Conservation (phyloP, 2,329 filamentous ascomycete genomes). For the Clarireedia paspali region DNA sequence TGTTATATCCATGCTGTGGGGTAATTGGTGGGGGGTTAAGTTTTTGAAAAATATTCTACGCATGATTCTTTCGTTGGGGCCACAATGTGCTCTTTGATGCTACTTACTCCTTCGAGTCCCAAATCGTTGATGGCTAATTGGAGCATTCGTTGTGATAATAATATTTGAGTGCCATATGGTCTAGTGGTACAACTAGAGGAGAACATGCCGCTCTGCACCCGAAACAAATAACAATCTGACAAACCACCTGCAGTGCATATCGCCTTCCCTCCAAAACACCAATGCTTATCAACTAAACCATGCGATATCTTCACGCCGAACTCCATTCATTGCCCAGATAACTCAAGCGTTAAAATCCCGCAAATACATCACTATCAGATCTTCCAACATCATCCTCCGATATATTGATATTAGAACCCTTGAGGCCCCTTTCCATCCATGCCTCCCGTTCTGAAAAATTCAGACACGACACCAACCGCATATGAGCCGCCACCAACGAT, state of each 20-base stretch:
- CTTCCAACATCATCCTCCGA: background rate
- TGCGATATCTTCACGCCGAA: background rate
- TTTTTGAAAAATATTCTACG: too few relatives aligned
- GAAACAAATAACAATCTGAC: background rate
- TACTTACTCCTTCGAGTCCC: too few relatives aligned
- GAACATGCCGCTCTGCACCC: background rate
- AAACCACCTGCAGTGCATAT: conserved; percentile 1
- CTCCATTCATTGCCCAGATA: background rate
- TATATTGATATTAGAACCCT: conserved; percentile 18
- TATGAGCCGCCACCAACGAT: conserved; percentile 51
- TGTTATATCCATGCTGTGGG: too few relatives aligned
- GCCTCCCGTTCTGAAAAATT: conserved; percentile 47
- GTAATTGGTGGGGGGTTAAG: too few relatives aligned
- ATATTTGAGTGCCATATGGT: conserved; percentile 2
- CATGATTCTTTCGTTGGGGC: too few relatives aligned
- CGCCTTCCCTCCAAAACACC: background rate
- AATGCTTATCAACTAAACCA: conserved; percentile 2
- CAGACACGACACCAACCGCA: conserved; percentile 48
- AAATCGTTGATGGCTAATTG: too few relatives aligned
- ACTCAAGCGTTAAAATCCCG: background rate
- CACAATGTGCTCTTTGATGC: too few relatives aligned
- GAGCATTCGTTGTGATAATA: too few relatives aligned
- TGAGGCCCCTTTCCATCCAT: conserved; percentile 32
- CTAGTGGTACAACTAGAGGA: background rate
- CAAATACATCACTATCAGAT: background rate